Evolutionary conservation across 2,329 filamentous ascomycete species (phyloP).

Genomic region (Cladosporium sp.): DNA sequence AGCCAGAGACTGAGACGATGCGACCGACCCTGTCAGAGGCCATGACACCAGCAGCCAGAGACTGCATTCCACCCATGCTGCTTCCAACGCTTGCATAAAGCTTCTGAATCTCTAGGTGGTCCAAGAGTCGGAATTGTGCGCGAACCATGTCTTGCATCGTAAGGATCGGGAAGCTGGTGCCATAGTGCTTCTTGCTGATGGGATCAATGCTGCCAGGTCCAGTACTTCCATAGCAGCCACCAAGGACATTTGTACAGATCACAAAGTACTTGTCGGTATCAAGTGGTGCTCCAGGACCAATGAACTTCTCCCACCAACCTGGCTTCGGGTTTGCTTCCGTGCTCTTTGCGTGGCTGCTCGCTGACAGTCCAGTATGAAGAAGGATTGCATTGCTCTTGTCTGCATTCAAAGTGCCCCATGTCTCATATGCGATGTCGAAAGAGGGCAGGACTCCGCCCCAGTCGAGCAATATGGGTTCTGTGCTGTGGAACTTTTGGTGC

Average conservation of each 20-base stretch:
- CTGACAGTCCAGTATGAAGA: constrained; percentile 88
- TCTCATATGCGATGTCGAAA: constrained; percentile 89
- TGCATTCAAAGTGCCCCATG: constrained; percentile 78
- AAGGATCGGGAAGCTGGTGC: constrained; percentile 89
- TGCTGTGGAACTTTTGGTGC: constrained; percentile 72
- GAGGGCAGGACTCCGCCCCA: constrained; percentile 91
- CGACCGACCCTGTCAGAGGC: constrained; percentile 78
- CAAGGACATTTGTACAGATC: constrained; percentile 94
- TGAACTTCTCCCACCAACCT: constrained; percentile 99
- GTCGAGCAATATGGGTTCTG: constrained; percentile 74
- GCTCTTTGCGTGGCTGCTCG: constrained; percentile 94
- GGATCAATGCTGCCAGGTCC: constrained; percentile 86
- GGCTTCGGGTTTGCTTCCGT: constrained; percentile 81
- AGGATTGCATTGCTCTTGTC: constrained; percentile 86
- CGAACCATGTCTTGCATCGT: constrained; percentile 98
- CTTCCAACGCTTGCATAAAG: constrained; percentile 91
- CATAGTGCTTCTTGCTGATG: constrained; percentile 80
- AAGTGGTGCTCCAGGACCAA: constrained; percentile 77
- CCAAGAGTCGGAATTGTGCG: constrained; percentile 85
- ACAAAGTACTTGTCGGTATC: constrained; percentile 91
- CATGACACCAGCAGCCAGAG: constrained; percentile 76
- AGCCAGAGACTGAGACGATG: constrained; percentile 87
- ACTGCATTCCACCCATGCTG: constrained; percentile 99
- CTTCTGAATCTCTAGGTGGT: constrained; percentile 68
- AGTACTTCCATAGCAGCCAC: constrained; percentile 93